Evolutionary conservation across 345 rosid genomes (phyloP), one percentile per base, ranked within the genome.

Genomic region (Microcos paniculata): DNA sequence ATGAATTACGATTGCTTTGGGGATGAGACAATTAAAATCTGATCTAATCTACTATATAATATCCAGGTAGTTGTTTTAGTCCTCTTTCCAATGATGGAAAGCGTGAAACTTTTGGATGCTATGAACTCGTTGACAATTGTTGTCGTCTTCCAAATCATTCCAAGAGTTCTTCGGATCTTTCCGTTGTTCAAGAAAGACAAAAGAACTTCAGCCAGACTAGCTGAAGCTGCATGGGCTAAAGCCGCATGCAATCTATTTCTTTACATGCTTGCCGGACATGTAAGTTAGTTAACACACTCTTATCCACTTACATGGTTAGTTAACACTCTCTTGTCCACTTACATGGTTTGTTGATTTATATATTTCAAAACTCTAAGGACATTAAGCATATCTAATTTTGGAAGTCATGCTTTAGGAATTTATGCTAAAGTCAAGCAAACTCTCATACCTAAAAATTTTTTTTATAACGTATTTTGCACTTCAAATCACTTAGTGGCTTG

Each of bases 261-360:
- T 4, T 95, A 91, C 90, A 92, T 95, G 98, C 89, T 95, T 80
- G 99, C 98, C 65, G 90, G 99, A 80, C 98, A 93, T 79, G 94
- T 92, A 82, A 82, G 94, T 84, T 75, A 33, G 33, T 18, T 46
- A 14, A 46, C 14, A 48, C 53, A 15, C 53, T 19, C 53, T 3
- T 5, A 49, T 46, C 51, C n/a, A n/a, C n/a, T n/a, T n/a, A n/a
- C n/a, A n/a, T n/a, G n/a, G 94, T 83, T 74, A 31, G 33, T 18
- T 46, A 14, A 46, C 14, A 48, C 53, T 15, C 53, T 19, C 53
- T 3, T 5, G 16, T 49, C 53, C 53, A 49, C n/a, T 48, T 48
- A 48, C 4, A 48, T 35, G 38, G 3, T 2, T 35, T 35, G 38
- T 35, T 35, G 2, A 5, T 35, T 35, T 35, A 35, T 35, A 35